Base-by-base conservation (phyloP, 768 basidiomycete species). In the Tricholomella constricta region DNA sequence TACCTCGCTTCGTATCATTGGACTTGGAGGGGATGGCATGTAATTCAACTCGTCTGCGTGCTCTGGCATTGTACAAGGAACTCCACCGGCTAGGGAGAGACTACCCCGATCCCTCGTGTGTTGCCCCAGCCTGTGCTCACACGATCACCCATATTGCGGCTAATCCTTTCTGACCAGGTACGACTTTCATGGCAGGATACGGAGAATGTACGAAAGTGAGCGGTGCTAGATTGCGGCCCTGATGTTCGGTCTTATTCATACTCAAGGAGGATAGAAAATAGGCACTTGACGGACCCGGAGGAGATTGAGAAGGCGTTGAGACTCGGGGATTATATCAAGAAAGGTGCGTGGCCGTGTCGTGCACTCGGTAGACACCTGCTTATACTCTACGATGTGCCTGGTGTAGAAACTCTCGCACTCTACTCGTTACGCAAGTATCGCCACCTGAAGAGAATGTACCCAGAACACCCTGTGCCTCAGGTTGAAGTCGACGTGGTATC, bases 361-460 rank as follows among this genome's bases (percentile, higher is more conserved):
- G 25, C 42, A 38, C 26, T 6, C 9, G 9, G 27, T 47, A 34
- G 19, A 25, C 20, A 14, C 12, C 14, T 8, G 26, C 36, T 17
- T 4, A 31, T 19, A 15, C 38, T 31, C 8, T 10, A 15, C 15
- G 48, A 27, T 44, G 23, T 26, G 35, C 29, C 22, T 49, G 41
- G 25, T 54, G 27, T 60, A 91, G 91, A 93, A 72, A 92, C 90
- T 0, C 74, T 93, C 38, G 90, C 91, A 0, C 69, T 94, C 19
- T 93, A 94, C 62, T 85, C 88, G 1, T 70, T 94, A 38, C 80
- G 87, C 58, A 94, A 94, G 69, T 94, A 93, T 61, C 82, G 91
- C 41, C 81, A 91, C 65, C 70, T 94, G 56, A 88, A 82, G 64
- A 78, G 85, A 51, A 84, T 85, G 75, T 93, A 93, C 64, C 81